Percentiles rank a stretch among this genome's conserved stretches.
Conservation (phyloP, 1,284 basidiomycete genomes). For the Malassezia dermatis region DNA sequence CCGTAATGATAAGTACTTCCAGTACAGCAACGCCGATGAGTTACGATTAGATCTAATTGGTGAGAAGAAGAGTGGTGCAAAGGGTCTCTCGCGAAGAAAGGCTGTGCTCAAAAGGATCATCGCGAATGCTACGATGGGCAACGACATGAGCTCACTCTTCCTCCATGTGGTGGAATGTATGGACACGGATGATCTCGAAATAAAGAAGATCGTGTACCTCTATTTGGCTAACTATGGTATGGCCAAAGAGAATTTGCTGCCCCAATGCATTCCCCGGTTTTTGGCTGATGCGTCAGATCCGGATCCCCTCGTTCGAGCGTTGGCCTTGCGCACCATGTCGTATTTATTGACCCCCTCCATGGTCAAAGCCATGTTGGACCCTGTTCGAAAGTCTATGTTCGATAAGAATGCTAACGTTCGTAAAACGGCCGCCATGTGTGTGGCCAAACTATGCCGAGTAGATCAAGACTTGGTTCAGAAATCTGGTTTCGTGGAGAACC, state of each 20-base stretch:
- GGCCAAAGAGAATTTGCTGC: constrained; percentile 74
- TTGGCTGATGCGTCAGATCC: constrained; percentile 84
- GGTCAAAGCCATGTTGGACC: constrained; percentile 68
- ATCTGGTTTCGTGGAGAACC: constrained; percentile 69
- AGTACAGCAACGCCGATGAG: constrained; percentile 44
- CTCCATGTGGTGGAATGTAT: constrained; percentile 72
- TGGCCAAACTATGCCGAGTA: constrained; percentile 77
- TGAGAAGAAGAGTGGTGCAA: constrained; percentile 41
- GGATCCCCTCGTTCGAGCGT: constrained; percentile 79
- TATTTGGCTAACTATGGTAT: constrained; percentile 86
- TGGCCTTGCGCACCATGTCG: constrained; percentile 90
- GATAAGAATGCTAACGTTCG: constrained; percentile 70
- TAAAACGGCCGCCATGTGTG: constrained; percentile 86
- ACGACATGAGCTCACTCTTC: constrained; percentile 81
- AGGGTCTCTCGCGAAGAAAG: constrained; percentile 41
- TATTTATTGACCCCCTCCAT: constrained; percentile 60
- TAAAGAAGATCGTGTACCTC: constrained; percentile 72
- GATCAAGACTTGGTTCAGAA: constrained; percentile 74
- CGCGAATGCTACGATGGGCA: constrained; percentile 48
- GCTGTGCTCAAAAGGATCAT: constrained; percentile 46
- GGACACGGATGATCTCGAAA: constrained; percentile 78
- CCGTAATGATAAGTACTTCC: constrained; percentile 46
- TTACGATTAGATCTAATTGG: constrained; percentile 39
- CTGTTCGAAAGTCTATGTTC: constrained; percentile 72
- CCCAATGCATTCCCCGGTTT: constrained; percentile 75